Evolutionary conservation across 441 rosid genomes (phyloP).

Genomic region (Omphalea diandra): DNA sequence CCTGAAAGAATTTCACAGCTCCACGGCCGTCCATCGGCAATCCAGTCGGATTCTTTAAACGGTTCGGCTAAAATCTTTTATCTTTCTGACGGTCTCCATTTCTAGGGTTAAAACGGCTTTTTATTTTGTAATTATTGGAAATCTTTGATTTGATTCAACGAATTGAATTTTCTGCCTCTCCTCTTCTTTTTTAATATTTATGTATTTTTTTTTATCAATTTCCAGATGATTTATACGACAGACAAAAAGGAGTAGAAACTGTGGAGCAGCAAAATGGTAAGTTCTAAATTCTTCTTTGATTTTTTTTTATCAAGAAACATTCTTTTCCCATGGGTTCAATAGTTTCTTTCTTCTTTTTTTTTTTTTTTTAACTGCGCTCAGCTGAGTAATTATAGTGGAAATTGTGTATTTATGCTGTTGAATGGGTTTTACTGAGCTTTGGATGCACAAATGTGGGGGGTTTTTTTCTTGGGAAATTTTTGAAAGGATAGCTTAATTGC

Average conservation of each 20-base stretch:
- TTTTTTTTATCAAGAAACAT: no score
- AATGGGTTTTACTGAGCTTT: background rate
- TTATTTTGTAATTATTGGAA: background rate
- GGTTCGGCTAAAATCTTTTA: slow-evolving; percentile 24
- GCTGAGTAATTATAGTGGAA: background rate
- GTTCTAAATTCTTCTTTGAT: slow-evolving; percentile 14
- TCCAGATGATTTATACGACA: background rate
- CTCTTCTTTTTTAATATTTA: background rate
- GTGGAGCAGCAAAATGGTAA: slow-evolving; percentile 30
- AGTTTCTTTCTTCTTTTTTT: background rate
- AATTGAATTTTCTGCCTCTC: background rate
- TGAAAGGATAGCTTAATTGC: background rate
- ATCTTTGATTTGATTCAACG: background rate
- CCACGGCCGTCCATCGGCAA: slow-evolving; percentile 24
- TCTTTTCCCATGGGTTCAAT: no score
- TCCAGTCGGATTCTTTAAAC: slow-evolving; percentile 19
- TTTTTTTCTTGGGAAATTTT: background rate
- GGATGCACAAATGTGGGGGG: background rate
- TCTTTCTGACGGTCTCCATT: slow-evolving; percentile 11
- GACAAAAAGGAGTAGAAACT: background rate
- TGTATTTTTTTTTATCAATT: background rate
- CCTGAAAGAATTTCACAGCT: slow-evolving; percentile 9
- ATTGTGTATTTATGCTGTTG: background rate
- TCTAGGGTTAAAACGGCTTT: slow-evolving; percentile 14
- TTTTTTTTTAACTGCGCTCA: background rate